Base-by-base conservation (phyloP, 2,329 filamentous ascomycete genomes). In the Lachnellula hyalina region DNA sequence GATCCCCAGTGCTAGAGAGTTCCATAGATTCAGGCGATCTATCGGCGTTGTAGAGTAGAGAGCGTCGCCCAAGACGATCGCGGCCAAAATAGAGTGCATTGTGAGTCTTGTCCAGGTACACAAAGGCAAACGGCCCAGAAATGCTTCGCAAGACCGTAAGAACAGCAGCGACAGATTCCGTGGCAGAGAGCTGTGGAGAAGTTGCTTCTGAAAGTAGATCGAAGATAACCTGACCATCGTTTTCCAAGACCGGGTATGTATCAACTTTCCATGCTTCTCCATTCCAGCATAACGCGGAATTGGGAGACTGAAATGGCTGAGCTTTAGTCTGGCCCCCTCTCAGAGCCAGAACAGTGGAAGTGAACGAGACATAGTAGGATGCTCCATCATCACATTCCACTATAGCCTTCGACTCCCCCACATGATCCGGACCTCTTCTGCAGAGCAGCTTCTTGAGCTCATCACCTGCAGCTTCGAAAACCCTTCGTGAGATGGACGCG, bases 251-350 rank as follows among this genome's bases (percentile, higher is more conserved):
- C 1, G 70, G 65, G 9, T 78, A 64, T 35, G 77, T 78, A 8
- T 72, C 73, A 49, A 96, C 78, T 54, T 81, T 86, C 94, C 94
- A 99, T 1, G 91, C 93, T 70, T 99, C 94, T 44, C 94, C 94
- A 67, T 99, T 99, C 94, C 94, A 99, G 77, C 93, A 96, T 2
- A 99, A 77, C 0, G 89, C 75, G 1, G 86, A 90, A 4, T 78
- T 77, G 2, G 67, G 38, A 61, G 87, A 81, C 42, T 79, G 70
- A 4, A 96, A 79, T 2, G 94, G 94, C 70, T 97, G 94, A 35
- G 73, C 69, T 6, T 85, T 82, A 49, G 94, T 68, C 58, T 82
- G 76, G 49, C 84, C 80, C 25, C 93, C 93, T 63, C 94, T 84
- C n/a, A 99, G 76, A 4, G 91, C 85, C n/a, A 97, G 81, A 0